Conservation (phyloP, 1,284 basidiomycete species). For the Ceratobasidium sp. region DNA sequence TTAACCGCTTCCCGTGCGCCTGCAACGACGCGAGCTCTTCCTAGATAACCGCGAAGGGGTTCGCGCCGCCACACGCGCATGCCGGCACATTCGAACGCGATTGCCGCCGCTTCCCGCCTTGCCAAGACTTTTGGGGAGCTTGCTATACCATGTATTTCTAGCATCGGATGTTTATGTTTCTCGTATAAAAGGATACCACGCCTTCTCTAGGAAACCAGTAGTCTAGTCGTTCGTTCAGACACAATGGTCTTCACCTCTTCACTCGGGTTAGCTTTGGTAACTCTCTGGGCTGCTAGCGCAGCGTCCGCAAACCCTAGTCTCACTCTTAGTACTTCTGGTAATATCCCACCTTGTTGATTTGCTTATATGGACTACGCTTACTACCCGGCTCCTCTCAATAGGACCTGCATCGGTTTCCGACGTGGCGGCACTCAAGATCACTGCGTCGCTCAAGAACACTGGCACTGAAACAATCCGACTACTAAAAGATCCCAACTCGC, state of each 20-base stretch:
- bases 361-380: not conserved
- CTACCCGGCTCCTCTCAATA: not conserved
- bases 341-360: not conserved
- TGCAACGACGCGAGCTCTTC: not conserved
- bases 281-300: conserved; percentile 9
- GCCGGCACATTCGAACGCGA: conserved; percentile 12
- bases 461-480: conserved; percentile 62
- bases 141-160: not conserved
- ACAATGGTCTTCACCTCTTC: conserved; percentile 25
- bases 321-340: conserved; percentile 37
- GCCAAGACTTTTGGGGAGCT: conserved; percentile 16
- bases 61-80: conserved; percentile 4
- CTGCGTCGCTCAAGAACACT: conserved; percentile 60
- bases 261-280: conserved; percentile 23
- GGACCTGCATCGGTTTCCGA: conserved; percentile 55
- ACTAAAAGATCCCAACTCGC: conserved; percentile 60
- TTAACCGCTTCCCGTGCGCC: not conserved
- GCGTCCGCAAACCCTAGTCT: conserved; percentile 26
- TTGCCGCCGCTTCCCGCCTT: conserved; percentile 11
- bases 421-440: conserved; percentile 59
- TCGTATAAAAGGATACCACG: conserved; percentile 1
- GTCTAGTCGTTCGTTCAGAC: not conserved
- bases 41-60: not conserved
- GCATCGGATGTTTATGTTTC: too few relatives aligned
- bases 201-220: not conserved